Base-by-base conservation (phyloP, 2,329 filamentous ascomycete genomes). In the Trichothecium sympodiale region DNA sequence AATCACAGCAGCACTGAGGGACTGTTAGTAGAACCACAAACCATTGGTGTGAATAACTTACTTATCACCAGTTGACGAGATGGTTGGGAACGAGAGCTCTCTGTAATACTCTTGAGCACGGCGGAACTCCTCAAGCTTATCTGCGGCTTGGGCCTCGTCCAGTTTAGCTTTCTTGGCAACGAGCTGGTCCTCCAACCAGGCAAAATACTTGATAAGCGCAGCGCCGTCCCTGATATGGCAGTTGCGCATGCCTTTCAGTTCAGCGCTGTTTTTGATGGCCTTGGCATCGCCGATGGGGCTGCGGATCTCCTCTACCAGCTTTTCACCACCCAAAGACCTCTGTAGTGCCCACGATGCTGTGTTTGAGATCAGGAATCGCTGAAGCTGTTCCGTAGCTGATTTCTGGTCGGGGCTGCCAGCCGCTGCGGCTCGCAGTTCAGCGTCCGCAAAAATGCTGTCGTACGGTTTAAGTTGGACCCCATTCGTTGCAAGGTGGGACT, bases 141-240 rank as follows among this genome's bases (percentile, higher is more conserved):
- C 85, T 13, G 88, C 87, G n/a, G 76, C 91, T 45, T 84, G 71
- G 3, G 95, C 86, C 55, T 98, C 91, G 50, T 96, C 87, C 7
- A 98, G 60, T 4, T 65, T 71, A 1, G 71, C 71, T 42, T 82
- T 81, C 55, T 89, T 80, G 45, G 69, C 74, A 39, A 84, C 54
- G 17, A 98, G 66, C 52, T 95, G 81, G 49, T 95, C 75, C 57
- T 98, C 91, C 4, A 98, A 71, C 91, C 91, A 98, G 10, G 91
- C 86, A 56, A 98, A 95, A 56, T 87, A 98, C 54, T 94, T 79
- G 38, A 77, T 88, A 41, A 96, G 60, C 2, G 91, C 89, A 32
- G 86, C 87, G 32, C 91, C 91, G 51, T 98, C 91, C 43, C 91
- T 78, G 46, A 96, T 77, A 54, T 98, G 91, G 53, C 91, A 96